phyloP scores from a whole-genome alignment of 257 asterid species.

The Rauvolfia tetraphylla region DNA sequence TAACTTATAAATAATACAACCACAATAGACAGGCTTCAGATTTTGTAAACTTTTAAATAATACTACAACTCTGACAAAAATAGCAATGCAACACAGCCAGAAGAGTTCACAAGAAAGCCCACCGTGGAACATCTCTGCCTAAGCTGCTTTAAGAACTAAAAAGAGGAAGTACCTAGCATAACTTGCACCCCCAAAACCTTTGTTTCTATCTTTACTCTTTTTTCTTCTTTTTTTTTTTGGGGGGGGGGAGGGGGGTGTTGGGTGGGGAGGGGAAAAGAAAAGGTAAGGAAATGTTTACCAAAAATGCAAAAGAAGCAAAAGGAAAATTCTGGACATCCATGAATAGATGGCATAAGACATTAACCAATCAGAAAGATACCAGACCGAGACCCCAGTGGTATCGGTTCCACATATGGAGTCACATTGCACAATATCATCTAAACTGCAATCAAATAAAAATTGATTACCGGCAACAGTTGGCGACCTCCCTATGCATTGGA shows the following conservation, averaged over 20 bases:
- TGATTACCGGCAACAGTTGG: slow-evolving; percentile 94
- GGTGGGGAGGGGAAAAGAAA: neutral
- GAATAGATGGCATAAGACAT: neutral
- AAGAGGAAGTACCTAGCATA: too few relatives aligned
- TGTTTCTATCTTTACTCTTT: too few relatives aligned
- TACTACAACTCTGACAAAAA: neutral
- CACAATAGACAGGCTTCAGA: neutral
- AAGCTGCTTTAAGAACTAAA: too few relatives aligned
- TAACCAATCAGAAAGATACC: neutral
- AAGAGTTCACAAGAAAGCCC: too few relatives aligned
- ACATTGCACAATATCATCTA: neutral
- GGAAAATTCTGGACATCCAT: neutral
- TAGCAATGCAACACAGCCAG: neutral
- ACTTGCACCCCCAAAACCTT: too few relatives aligned
- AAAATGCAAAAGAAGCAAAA: too few relatives aligned
- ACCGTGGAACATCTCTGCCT: too few relatives aligned
- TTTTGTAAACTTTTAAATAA: neutral
- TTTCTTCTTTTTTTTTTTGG: too few relatives aligned
- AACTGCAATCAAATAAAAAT: neutral
- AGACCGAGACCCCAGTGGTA: slow-evolving; percentile 9
- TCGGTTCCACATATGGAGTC: neutral
- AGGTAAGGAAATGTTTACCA: slow-evolving; percentile 1
- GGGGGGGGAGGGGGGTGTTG: neutral
- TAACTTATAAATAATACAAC: neutral
- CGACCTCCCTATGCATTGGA: slow-evolving; percentile 99